Conservation (phyloP, 2,329 filamentous ascomycete species). For the Hymenoscyphus linearis region DNA sequence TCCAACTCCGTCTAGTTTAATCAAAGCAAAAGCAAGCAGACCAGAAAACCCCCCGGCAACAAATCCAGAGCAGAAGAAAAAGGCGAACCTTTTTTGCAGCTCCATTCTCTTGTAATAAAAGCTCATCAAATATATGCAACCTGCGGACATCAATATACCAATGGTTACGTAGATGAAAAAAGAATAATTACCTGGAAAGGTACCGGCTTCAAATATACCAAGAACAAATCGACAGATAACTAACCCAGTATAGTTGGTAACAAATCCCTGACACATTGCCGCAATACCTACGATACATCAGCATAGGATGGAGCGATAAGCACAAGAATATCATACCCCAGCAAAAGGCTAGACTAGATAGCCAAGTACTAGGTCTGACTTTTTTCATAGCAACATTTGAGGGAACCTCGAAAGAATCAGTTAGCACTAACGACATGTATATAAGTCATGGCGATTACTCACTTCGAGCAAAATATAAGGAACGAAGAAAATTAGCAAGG, state of each 20-base stretch:
- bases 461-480: slow-evolving; percentile 6
- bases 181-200: slow-evolving; percentile 52
- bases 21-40: slow-evolving; percentile 49
- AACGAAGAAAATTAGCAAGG: slow-evolving; percentile 36
- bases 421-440: background rate
- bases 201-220: slow-evolving; percentile 45
- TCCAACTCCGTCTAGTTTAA: slow-evolving; percentile 45
- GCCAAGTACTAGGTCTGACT: slow-evolving; percentile 35
- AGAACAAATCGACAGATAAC: slow-evolving; percentile 66
- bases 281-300: background rate
- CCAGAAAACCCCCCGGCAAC: slow-evolving; percentile 52
- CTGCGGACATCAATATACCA: background rate
- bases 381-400: slow-evolving; percentile 28
- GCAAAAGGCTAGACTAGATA: slow-evolving; percentile 37
- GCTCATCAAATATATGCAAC: slow-evolving; percentile 39
- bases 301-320: background rate
- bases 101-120: slow-evolving; percentile 47
- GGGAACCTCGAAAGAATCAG: slow-evolving; percentile 20
- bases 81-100: slow-evolving; percentile 44
- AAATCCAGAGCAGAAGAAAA: slow-evolving; percentile 49
- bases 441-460: slow-evolving; percentile 20
- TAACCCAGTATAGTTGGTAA: slow-evolving; percentile 54
- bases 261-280: slow-evolving; percentile 19
- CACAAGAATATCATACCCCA: slow-evolving; percentile 37
- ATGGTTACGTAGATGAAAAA: background rate